These are phyloP conservation scores for Zea luxurians DNA, from an alignment of 176 grass and related monocot genomes.

Conservation along the genomic window DNA sequence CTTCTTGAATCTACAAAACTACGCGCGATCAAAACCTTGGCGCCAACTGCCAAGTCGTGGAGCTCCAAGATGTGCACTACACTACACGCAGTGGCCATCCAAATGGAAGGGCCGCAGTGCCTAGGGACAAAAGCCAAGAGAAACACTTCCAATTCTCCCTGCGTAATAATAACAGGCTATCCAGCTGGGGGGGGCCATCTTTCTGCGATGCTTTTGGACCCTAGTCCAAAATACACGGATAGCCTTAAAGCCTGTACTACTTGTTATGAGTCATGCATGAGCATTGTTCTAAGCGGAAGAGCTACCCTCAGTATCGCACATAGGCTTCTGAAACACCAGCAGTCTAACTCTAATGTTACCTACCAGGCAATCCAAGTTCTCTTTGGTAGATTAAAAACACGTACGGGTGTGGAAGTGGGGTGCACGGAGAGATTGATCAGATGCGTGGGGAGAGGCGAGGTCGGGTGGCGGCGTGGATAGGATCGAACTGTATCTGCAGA, in stretches of 20 bases:
- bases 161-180: too few relatives aligned
- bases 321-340: background rate
- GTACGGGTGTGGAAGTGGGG: too few relatives aligned
- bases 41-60: background rate
- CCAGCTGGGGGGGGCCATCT: background rate
- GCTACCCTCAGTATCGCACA: background rate
- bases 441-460: background rate
- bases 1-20: background rate
- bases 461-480: slow-evolving; percentile 15
- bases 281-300: background rate
- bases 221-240: background rate
- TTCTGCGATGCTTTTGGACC: slow-evolving; percentile 4
- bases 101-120: background rate
- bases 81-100: background rate
- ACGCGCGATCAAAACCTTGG: background rate
- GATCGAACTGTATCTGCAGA: slow-evolving; percentile 19
- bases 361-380: too few relatives aligned
- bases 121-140: background rate
- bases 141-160: background rate
- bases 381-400: background rate
- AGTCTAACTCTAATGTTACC: too few relatives aligned
- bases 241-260: background rate
- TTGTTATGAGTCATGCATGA: background rate
- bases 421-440: background rate
- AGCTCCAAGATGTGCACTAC: background rate